Evolutionary conservation across 2,329 filamentous ascomycete species (phyloP), one percentile per base, ranked within the genome.

Genomic region (Zopfia rhizophila): DNA sequence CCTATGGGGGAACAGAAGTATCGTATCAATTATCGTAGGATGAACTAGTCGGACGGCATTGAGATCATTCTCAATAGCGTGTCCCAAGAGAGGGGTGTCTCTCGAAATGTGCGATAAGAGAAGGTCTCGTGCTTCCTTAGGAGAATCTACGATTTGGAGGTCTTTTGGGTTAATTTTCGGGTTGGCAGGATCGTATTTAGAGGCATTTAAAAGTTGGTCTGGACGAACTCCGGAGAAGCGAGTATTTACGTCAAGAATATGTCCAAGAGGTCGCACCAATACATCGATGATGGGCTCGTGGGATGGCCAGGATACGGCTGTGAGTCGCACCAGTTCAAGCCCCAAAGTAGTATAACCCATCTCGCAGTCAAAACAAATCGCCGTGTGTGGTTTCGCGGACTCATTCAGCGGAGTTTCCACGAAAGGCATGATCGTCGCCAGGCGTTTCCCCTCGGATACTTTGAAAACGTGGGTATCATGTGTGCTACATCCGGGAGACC

Each of bases 281-380:
- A 96, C 81, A 65, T 99, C 94, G 4, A 97, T 75, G 0, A 99
- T 72, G 39, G 82, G 80, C 39, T 86, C 82, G 14, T 90, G 89
- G 7, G 80, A 77, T 0, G 93, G 93, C 92, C 94, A 99, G 7
- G 87, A 85, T 3, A 93, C 87, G 4, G 90, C 92, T 0, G 94
- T 97, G 3, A 99, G 73, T 7, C 94, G 90, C 45, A 97, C 87
- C 13, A 99, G 81, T 69, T 99, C 94, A 55, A 97, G 76, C 0
- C 95, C 94, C 37, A 88, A 73, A 1, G 90, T 89, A 0, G 95
- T 99, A 66, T 96, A 97, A 4, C 90, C 90, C 94, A 99, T 99
- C 68, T 99, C 94, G 63, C 94, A 97, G 69, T 99, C 94, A 61
- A 99, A 93, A 54, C 86, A 88, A 8, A 97, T 85, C 2, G 88